Base-by-base conservation (phyloP, 2,329 filamentous ascomycete species). In the Elsinoe australis region DNA sequence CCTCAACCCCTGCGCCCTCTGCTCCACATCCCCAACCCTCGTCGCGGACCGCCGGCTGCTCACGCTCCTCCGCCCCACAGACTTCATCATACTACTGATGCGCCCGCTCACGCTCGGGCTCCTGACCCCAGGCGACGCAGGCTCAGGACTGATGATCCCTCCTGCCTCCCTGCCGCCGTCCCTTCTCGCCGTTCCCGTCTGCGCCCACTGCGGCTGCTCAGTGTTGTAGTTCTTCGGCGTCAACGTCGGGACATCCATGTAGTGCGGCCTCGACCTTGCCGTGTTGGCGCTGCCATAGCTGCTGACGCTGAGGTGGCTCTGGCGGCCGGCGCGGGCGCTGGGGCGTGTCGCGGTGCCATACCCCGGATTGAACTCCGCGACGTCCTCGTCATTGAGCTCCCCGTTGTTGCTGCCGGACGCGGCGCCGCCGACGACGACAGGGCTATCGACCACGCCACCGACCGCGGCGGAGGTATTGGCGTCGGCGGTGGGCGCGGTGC, bases 311-410 rank as follows among this genome's bases (percentile, higher is more conserved):
- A 49, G 61, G 55, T 52, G 62, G 32, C 64, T 64, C 7, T 63
- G 60, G 42, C 67, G 49, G 68, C 75, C 56, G 68, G 79, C 61
- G 62, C 74, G 65, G 53, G 63, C 61, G 47, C 70, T 67, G 14
- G 62, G 65, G 33, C 66, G 56, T 48, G 61, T 57, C n/a, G n/a
- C n/a, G 26, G 64, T 65, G 15, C 66, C 67, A 46, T 72, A 71
- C 2, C n/a, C 51, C 2, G 86, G 86, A 59, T 94, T 94, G 69
- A 95, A 95, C 62, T 95, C 92, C 31, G 75, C 72, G 29, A 79
- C 69, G 51, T 82, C 79, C 45, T 78, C 76, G 44, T 72, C 58
- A 3, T 70, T 81, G 53, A 85, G 75, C 3, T 76, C 72, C 12
- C 7, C 26, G 26, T 6, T 29, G 26, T n/a, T n/a, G n/a, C n/a